Evolutionary conservation across 208 protist species (phyloP).

Genomic region (Acanthamoeba sp.): DNA sequence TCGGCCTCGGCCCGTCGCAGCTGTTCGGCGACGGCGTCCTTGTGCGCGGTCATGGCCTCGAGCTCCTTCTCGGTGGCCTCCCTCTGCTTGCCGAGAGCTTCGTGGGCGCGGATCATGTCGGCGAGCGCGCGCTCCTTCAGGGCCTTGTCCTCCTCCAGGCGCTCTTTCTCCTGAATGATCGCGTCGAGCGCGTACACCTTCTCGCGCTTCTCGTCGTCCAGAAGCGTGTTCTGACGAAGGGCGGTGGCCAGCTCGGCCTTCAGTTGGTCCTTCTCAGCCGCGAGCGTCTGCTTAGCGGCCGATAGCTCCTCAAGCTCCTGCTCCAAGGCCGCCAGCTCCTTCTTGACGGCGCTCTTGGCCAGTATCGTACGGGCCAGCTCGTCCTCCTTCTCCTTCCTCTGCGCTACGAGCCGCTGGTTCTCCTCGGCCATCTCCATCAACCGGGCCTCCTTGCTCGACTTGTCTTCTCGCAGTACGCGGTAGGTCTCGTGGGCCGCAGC

Average conservation of each 20-base stretch:
- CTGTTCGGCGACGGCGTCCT: not conserved
- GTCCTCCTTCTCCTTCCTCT: slow-evolving; percentile 21
- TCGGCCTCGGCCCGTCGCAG: not conserved
- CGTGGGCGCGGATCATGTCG: not conserved
- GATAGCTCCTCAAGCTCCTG: slow-evolving; percentile 6
- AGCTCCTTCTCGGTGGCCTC: slow-evolving; percentile 33
- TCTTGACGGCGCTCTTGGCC: slow-evolving; percentile 41
- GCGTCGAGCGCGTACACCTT: not conserved
- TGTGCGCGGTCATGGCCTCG: not conserved
- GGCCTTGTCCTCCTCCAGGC: slow-evolving; percentile 8
- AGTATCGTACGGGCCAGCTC: not conserved
- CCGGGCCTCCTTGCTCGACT: not conserved
- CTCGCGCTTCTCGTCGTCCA: not conserved
- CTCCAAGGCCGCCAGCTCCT: slow-evolving; percentile 7
- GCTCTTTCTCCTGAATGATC: not conserved
- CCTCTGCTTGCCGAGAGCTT: not conserved
- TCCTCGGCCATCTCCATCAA: not conserved
- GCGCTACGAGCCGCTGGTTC: not conserved
- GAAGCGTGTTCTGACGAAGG: not conserved
- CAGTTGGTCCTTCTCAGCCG: not conserved
- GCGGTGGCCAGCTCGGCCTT: not conserved
- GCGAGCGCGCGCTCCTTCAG: slow-evolving; percentile 15
- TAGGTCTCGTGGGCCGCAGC: not conserved
- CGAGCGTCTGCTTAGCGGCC: not conserved
- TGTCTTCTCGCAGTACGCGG: not conserved